Percentiles rank a stretch among this genome's conserved stretches.
Evolutionary conservation across 495 filamentous ascomycete species (phyloP).

Genomic region (Aspergillus sclerotioniger): DNA sequence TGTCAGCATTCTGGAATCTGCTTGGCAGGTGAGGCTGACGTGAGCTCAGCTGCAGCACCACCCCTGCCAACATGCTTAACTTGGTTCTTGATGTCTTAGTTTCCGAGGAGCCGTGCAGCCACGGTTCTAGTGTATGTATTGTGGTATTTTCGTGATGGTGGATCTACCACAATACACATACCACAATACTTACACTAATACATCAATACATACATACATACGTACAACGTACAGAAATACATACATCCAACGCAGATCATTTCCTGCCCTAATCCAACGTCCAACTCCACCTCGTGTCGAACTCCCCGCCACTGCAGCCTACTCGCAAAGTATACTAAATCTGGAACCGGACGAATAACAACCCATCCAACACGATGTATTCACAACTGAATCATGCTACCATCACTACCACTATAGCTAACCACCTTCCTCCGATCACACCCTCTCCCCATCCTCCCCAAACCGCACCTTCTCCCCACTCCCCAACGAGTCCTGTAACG

Average conservation of each 20-base stretch:
- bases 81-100: background rate
- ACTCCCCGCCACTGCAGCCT: too few species aligned
- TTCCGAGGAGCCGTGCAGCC: background rate
- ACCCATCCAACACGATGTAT: background rate
- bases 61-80: background rate
- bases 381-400: background rate
- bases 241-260: too few species aligned
- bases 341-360: background rate
- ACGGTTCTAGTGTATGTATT: too few species aligned
- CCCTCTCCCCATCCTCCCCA: background rate
- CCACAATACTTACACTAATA: too few species aligned
- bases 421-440: background rate
- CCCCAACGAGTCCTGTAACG: conserved; percentile 2
- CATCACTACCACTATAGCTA: background rate
- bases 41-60: background rate
- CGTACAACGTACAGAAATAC: too few species aligned
- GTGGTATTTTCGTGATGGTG: too few species aligned
- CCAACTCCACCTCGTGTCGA: too few species aligned
- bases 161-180: too few species aligned
- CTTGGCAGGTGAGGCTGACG: background rate
- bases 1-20: background rate
- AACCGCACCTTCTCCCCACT: conserved; percentile 5
- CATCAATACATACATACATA: too few species aligned
- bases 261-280: too few species aligned
- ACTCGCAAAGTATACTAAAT: too few species aligned